Base-by-base conservation (phyloP, 495 filamentous ascomycete species). In the Trichoderma parareesei region DNA sequence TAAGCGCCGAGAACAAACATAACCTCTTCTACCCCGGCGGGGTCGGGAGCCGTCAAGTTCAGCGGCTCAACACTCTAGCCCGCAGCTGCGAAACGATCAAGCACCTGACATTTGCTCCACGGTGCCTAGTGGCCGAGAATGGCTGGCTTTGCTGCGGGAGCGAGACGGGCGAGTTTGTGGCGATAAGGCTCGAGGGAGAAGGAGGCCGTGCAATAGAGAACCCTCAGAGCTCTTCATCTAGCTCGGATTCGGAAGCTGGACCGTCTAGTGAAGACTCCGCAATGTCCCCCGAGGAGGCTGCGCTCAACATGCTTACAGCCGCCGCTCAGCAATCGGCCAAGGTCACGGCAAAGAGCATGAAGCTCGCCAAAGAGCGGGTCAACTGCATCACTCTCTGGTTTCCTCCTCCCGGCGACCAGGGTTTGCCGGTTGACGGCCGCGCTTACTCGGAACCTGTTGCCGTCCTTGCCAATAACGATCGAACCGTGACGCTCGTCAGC, bases 81-180 rank as follows among this genome's bases (percentile, higher is more conserved):
- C 83, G 83, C 68, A 90, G 88, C 70, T 84, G 87, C 69, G 88
- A 90, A 67, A 85, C 87, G 38, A 81, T 98, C 67, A 87, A 89
- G 57, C 83, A 85, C 11, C 82, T 98, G 18, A 85, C 89, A 4
- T 98, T 96, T 74, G 81, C 85, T 62, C 90, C 91, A 18, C 82
- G 88, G 75, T 98, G 94, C 76, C 84, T 97, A 42, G 88, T 90
- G 20, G 87, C 91, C 46, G 87, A 84, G 27, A 83, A 90, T 72
- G 91, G 91, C 61, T 98, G 90, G 90, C 82, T 98, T 18, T 95
- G 89, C 69, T 89, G 90, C 41, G 94, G 93, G 43, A 94, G 95
- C 61, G 87, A 92, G 62, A 82, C 85, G 65, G 94, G 94, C 61
- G 86, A 92, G 71, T 96, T 95, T 71, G 87, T 89, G 64, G 85